Evolutionary conservation across 2,329 filamentous ascomycete species (phyloP).

Genomic region (Venturia effusa): DNA sequence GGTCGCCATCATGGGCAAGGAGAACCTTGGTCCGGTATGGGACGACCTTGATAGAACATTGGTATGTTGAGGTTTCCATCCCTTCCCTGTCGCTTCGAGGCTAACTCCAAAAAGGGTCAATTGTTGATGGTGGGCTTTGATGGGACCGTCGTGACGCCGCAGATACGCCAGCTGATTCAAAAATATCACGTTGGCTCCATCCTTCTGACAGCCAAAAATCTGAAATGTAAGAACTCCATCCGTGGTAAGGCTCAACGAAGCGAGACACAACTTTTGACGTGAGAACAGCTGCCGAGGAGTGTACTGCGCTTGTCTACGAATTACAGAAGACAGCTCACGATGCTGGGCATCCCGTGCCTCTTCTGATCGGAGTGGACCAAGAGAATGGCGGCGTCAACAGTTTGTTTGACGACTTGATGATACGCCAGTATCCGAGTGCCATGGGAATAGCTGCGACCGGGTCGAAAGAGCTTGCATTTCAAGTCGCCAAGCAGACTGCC

Average conservation of each 20-base stretch:
- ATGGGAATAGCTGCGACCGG: slow-evolving; percentile 96
- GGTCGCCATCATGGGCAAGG: slow-evolving; percentile 20
- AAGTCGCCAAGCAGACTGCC: slow-evolving; percentile 85
- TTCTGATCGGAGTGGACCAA: slow-evolving; percentile 87
- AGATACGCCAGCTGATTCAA: slow-evolving; percentile 70
- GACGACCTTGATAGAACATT: slow-evolving; percentile 55
- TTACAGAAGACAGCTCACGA: slow-evolving; percentile 85
- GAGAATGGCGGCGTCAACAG: slow-evolving; percentile 98
- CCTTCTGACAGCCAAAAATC: slow-evolving; percentile 70
- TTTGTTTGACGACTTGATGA: slow-evolving; percentile 88
- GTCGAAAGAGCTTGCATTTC: slow-evolving; percentile 72
- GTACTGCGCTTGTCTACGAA: slow-evolving; percentile 77
- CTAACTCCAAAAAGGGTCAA: slow-evolving; percentile 47
- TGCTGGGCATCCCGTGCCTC: slow-evolving; percentile 77
- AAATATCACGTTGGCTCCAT: slow-evolving; percentile 83
- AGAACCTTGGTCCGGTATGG: slow-evolving; percentile 45
- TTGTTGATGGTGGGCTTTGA: slow-evolving; percentile 79
- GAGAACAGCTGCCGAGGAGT: slow-evolving; percentile 73
- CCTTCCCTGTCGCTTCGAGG: neutral
- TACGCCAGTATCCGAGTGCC: slow-evolving; percentile 90
- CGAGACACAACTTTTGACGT: no score
- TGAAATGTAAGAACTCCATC: slow-evolving; percentile 53
- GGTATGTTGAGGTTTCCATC: slow-evolving; percentile 18
- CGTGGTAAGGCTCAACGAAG: no score
- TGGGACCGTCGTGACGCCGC: slow-evolving; percentile 71